Evolutionary conservation across 2,329 filamentous ascomycete genomes (phyloP).

Genomic region (Cladosporium austrohemisphaericum): DNA sequence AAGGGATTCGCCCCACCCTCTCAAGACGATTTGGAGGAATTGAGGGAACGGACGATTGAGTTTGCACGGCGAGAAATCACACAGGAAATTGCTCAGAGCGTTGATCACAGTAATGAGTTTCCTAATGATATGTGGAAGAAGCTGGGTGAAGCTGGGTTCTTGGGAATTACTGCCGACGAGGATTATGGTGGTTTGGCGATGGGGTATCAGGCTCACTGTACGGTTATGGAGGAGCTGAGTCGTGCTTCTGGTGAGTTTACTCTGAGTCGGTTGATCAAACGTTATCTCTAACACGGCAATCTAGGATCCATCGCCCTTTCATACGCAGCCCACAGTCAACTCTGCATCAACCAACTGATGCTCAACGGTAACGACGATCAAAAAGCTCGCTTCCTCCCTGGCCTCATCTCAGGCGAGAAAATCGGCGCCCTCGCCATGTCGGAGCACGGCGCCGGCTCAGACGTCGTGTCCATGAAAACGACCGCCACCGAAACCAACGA

Average conservation of each 20-base stretch:
- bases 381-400: slow-evolving; percentile 76
- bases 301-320: slow-evolving; percentile 65
- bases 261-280: background rate
- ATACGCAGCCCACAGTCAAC: slow-evolving; percentile 92
- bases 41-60: slow-evolving; percentile 80
- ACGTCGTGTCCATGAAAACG: slow-evolving; percentile 95
- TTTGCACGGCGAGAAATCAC: slow-evolving; percentile 84
- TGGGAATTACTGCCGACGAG: slow-evolving; percentile 91
- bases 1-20: slow-evolving; percentile 66
- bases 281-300: slow-evolving; percentile 37
- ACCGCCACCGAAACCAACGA: slow-evolving; percentile 76
- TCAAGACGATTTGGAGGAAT: slow-evolving; percentile 69
- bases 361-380: slow-evolving; percentile 78
- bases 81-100: slow-evolving; percentile 73
- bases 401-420: slow-evolving; percentile 72
- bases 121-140: slow-evolving; percentile 90
- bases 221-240: slow-evolving; percentile 93
- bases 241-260: slow-evolving; percentile 63
- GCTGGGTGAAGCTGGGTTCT: slow-evolving; percentile 81
- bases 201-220: slow-evolving; percentile 94
- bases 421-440: slow-evolving; percentile 93
- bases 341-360: slow-evolving; percentile 94
- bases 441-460: slow-evolving; percentile 83
- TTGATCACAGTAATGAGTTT: slow-evolving; percentile 85
- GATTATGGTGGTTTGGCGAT: slow-evolving; percentile 83